These are phyloP conservation scores for Penicillium ucsense DNA, from an alignment of 495 filamentous ascomycete species.

Conservation along the genomic window DNA sequence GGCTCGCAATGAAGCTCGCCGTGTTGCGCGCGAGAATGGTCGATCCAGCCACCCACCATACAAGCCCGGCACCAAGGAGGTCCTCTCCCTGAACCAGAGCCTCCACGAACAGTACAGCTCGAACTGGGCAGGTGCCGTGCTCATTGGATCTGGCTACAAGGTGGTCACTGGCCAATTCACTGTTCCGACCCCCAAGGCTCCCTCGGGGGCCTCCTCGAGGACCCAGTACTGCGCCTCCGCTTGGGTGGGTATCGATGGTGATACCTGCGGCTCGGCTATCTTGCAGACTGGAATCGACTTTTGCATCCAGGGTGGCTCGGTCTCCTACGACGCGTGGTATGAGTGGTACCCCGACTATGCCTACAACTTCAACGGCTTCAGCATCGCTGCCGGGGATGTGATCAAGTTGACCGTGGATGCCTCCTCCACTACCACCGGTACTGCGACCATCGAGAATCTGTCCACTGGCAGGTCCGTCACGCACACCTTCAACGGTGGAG, in stretches of 20 bases:
- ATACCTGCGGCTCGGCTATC: constrained; percentile 42
- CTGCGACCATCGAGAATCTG: constrained; percentile 40
- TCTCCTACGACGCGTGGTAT: constrained; percentile 46
- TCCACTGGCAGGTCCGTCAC: constrained; percentile 40
- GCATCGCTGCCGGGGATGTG: constrained; percentile 40
- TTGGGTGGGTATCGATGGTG: constrained; percentile 51
- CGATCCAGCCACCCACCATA: constrained; percentile 14
- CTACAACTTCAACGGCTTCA: constrained; percentile 41
- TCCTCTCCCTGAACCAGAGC: constrained; percentile 14
- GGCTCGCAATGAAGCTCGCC: constrained; percentile 7
- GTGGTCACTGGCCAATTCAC: constrained; percentile 39
- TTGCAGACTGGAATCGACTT: constrained; percentile 51
- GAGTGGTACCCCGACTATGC: constrained; percentile 50
- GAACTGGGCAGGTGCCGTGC: constrained; percentile 48
- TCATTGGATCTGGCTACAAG: constrained; percentile 35
- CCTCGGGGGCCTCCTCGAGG: constrained; percentile 26
- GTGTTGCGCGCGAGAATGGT: not conserved
- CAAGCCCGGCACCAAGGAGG: constrained; percentile 16
- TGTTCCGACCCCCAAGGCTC: constrained; percentile 37
- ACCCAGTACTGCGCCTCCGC: constrained; percentile 43
- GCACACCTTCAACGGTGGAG: constrained; percentile 31
- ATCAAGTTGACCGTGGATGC: constrained; percentile 43
- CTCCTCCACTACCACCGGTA: constrained; percentile 33
- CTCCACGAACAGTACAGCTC: constrained; percentile 33
- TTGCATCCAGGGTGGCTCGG: constrained; percentile 22